phyloP scores from a whole-genome alignment of 2,329 filamentous ascomycete genomes.

The Phymatotrichopsis omnivora region DNA sequence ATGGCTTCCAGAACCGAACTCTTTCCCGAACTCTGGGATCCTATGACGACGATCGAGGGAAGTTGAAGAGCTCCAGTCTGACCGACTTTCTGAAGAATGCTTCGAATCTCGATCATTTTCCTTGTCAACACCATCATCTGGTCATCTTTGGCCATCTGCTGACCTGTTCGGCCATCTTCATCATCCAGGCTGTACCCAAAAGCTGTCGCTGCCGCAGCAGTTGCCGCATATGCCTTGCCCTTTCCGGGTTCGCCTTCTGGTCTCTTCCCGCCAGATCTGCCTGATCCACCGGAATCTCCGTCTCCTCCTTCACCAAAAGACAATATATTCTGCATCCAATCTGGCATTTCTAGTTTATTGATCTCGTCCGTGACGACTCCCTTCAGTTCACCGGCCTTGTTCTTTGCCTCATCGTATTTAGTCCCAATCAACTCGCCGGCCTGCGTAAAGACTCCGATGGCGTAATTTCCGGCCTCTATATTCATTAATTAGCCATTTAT shows the following conservation, averaged over 20 bases:
- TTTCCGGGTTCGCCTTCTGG: slow-evolving; percentile 44
- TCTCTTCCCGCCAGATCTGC: slow-evolving; percentile 35
- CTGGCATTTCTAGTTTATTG: slow-evolving; percentile 58
- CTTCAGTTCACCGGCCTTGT: slow-evolving; percentile 58
- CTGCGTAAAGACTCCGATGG: slow-evolving; percentile 61
- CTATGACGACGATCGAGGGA: slow-evolving; percentile 97
- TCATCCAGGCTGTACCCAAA: slow-evolving; percentile 62
- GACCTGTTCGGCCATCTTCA: slow-evolving; percentile 51
- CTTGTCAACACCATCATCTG: slow-evolving; percentile 99
- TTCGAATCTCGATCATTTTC: slow-evolving; percentile 99
- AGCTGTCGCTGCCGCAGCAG: slow-evolving; percentile 62
- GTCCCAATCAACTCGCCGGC: slow-evolving; percentile 60
- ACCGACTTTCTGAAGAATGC: slow-evolving; percentile 79
- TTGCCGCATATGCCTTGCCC: slow-evolving; percentile 51
- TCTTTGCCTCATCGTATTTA: slow-evolving; percentile 25
- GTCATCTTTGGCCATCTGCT: slow-evolving; percentile 71
- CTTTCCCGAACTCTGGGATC: slow-evolving; percentile 95
- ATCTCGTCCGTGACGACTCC: slow-evolving; percentile 72
- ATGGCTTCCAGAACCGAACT: slow-evolving; percentile 95
- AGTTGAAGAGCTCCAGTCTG: slow-evolving; percentile 81
- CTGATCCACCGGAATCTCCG: slow-evolving; percentile 36
- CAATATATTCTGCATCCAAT: slow-evolving; percentile 71
- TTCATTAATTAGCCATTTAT: slow-evolving; percentile 37
- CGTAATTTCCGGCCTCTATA: slow-evolving; percentile 64
- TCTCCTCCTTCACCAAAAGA: slow-evolving; percentile 36